Conservation (phyloP, 257 asterid species). For the Scutellaria minor region DNA sequence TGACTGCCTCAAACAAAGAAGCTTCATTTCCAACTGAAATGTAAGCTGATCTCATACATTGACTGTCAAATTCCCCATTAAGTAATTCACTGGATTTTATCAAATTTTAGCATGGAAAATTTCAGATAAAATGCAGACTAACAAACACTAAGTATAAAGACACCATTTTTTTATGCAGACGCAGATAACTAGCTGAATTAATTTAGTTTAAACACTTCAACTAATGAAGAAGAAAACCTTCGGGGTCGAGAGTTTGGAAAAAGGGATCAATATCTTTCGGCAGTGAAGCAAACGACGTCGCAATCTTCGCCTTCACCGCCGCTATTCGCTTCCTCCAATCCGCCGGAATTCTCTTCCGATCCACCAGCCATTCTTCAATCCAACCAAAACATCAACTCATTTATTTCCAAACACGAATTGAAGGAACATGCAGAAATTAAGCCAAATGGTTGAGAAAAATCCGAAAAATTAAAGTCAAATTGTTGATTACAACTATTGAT, state of each 20-base stretch:
- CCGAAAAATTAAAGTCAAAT: neutral
- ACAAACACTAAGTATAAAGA: constrained; percentile 12
- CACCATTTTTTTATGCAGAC: neutral
- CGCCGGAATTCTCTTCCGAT: constrained; percentile 86
- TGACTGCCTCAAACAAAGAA: constrained; percentile 1
- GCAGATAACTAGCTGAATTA: neutral
- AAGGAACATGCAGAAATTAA: neutral
- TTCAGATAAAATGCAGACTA: constrained; percentile 17
- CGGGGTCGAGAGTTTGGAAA: constrained; percentile 72
- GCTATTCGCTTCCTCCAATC: constrained; percentile 93
- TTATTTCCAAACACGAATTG: neutral
- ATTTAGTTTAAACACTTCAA: neutral
- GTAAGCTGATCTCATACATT: constrained; percentile 9
- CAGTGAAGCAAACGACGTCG: constrained; percentile 70
- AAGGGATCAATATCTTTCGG: constrained; percentile 86
- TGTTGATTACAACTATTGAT: neutral
- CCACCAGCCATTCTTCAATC: constrained; percentile 92
- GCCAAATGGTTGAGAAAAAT: neutral
- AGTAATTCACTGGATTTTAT: neutral
- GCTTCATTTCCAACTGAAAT: neutral
- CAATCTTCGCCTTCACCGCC: constrained; percentile 76
- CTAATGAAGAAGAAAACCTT: constrained; percentile 54
- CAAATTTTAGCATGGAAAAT: neutral
- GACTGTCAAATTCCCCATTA: neutral
- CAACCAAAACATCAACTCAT: constrained; percentile 22